A percentile compares a stretch with the other conserved stretches of the same genome.
Evolutionary conservation across 768 basidiomycete genomes (phyloP).

Genomic region (Hortiboletus campestris): DNA sequence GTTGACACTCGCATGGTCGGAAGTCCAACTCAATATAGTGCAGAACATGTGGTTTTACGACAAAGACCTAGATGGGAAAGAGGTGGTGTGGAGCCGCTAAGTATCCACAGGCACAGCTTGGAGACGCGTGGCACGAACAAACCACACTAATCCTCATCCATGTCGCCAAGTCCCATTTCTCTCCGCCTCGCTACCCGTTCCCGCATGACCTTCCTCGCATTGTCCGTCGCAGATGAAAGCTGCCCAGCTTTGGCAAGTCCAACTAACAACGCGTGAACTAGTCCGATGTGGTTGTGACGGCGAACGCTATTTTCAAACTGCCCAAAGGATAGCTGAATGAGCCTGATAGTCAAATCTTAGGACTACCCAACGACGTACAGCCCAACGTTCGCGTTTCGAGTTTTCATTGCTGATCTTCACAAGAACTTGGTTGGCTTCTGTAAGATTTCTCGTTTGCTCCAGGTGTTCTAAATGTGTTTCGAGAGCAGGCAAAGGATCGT

Average conservation of each 20-base stretch:
- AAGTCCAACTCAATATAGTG: conserved; percentile 3
- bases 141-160: conserved; percentile 40
- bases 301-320: conserved; percentile 89
- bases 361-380: conserved; percentile 48
- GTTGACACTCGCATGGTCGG: background rate
- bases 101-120: background rate
- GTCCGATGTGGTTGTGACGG: conserved; percentile 82
- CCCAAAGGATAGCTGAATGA: conserved; percentile 8
- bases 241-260: conserved; percentile 71
- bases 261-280: conserved; percentile 70
- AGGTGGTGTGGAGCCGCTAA: conserved; percentile 1
- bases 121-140: conserved; percentile 1
- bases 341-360: background rate
- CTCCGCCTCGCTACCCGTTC: conserved; percentile 41
- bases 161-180: conserved; percentile 38
- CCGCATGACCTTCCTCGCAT: conserved; percentile 43
- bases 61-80: background rate
- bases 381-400: conserved; percentile 77
- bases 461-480: conserved; percentile 53
- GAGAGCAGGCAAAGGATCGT: conserved; percentile 73
- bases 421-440: conserved; percentile 51
- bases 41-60: conserved; percentile 6
- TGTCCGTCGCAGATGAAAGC: conserved; percentile 50
- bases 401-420: conserved; percentile 64
- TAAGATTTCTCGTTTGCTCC: conserved; percentile 42